A percentile compares a stretch with the other conserved stretches of the same genome.
phyloP scores from a whole-genome alignment of 257 asterid species.

The Penstemon barbatus region DNA sequence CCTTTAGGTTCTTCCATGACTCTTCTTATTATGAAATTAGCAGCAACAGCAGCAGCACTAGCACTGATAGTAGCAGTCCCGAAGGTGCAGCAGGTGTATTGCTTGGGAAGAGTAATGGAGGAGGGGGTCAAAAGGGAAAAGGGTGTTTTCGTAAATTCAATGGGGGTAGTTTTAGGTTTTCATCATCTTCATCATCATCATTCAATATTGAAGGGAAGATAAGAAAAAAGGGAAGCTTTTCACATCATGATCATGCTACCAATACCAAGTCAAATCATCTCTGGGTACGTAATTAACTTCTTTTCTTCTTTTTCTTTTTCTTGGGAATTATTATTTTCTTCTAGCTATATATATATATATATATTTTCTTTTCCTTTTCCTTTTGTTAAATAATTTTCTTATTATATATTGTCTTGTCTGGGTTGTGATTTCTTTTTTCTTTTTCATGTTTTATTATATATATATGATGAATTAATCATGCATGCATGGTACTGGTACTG shows the following conservation, averaged over 20 bases:
- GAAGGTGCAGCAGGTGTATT: conserved; percentile 26
- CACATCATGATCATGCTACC: neutral
- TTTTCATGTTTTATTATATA: too few species aligned
- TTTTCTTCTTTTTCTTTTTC: neutral
- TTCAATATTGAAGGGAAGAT: conserved; percentile 28
- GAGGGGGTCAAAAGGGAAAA: conserved; percentile 16
- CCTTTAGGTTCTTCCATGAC: conserved; percentile 48
- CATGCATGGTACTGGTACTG: too few species aligned
- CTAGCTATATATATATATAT: neutral
- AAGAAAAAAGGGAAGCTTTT: conserved; percentile 58
- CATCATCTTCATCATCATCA: conserved; percentile 43
- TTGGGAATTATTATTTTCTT: neutral
- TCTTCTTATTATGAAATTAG: conserved; percentile 48
- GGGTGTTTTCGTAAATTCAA: conserved; percentile 40
- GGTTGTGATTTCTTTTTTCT: too few species aligned
- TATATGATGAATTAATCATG: too few species aligned
- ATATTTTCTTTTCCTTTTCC: neutral
- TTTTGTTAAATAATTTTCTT: neutral
- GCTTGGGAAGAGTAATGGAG: conserved; percentile 27
- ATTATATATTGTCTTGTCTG: too few species aligned
- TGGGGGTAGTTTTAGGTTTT: conserved; percentile 45
- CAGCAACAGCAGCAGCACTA: conserved; percentile 24
- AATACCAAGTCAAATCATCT: conserved; percentile 32
- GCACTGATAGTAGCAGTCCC: conserved; percentile 37
- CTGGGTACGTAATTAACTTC: conserved; percentile 56